These are phyloP conservation scores for Domatiomyces globalis DNA, from an alignment of 2,329 filamentous ascomycete species.

Conservation along the genomic window DNA sequence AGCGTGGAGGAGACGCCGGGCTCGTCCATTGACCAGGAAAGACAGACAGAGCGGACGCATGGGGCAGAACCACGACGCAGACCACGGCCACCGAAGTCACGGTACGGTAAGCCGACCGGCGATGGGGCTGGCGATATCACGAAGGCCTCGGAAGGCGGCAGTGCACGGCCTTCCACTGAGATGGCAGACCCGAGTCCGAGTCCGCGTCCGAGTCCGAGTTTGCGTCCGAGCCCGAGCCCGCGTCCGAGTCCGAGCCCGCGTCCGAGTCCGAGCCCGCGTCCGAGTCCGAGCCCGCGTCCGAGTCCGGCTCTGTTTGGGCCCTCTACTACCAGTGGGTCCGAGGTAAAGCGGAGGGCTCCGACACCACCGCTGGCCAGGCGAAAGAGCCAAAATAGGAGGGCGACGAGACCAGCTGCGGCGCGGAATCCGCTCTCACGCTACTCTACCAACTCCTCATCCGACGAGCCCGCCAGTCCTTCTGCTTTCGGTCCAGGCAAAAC, in stretches of 20 bases:
- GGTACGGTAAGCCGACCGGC: not conserved
- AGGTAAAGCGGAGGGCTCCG: slow-evolving; percentile 26
- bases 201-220: too few relatives aligned
- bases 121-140: not conserved
- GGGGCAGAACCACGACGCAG: slow-evolving; percentile 11
- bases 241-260: too few relatives aligned
- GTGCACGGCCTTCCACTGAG: not conserved
- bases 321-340: slow-evolving; percentile 21
- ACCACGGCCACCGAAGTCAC: slow-evolving; percentile 8
- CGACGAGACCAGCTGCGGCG: slow-evolving; percentile 24
- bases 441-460: slow-evolving; percentile 13
- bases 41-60: slow-evolving; percentile 26
- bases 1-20: slow-evolving; percentile 38
- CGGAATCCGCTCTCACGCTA: slow-evolving; percentile 22
- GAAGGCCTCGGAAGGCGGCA: not conserved
- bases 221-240: too few relatives aligned
- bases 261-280: too few relatives aligned
- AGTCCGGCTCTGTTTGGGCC: not conserved
- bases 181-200: too few relatives aligned
- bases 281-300: too few relatives aligned
- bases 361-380: slow-evolving; percentile 36
- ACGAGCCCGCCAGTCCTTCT: slow-evolving; percentile 22
- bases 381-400: slow-evolving; percentile 30
- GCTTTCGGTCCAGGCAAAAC: slow-evolving; percentile 22
- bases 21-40: slow-evolving; percentile 45